Evolutionary conservation across 768 basidiomycete genomes (phyloP).

Genomic region (Rhodotorula toruloides): DNA sequence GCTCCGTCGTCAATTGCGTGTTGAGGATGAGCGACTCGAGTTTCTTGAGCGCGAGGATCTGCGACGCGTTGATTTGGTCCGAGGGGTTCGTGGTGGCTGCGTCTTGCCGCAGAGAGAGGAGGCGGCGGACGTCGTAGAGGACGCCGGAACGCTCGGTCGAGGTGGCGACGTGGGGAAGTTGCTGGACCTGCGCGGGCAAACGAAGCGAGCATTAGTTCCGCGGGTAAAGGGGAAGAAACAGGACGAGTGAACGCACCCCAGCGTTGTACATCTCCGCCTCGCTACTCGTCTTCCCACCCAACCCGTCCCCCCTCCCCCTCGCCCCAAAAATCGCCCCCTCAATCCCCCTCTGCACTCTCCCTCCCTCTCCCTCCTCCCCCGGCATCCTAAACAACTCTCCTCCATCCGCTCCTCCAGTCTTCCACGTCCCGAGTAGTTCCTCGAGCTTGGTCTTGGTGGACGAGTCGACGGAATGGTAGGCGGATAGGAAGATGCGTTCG

Average conservation of each 20-base stretch:
- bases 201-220: not conserved
- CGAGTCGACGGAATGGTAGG: slow-evolving; percentile 66
- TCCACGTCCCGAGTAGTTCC: slow-evolving; percentile 94
- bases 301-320: slow-evolving; percentile 6
- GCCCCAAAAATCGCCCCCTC: slow-evolving; percentile 55
- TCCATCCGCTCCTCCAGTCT: slow-evolving; percentile 71
- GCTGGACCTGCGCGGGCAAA: slow-evolving; percentile 20
- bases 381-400: slow-evolving; percentile 73
- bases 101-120: slow-evolving; percentile 30
- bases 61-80: slow-evolving; percentile 62
- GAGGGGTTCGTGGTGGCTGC: slow-evolving; percentile 56
- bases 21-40: slow-evolving; percentile 51
- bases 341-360: slow-evolving; percentile 68
- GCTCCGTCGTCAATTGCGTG: slow-evolving; percentile 53
- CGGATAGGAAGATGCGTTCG: slow-evolving; percentile 74
- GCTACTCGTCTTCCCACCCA: slow-evolving; percentile 48
- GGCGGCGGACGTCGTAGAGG: slow-evolving; percentile 34
- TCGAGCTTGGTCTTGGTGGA: slow-evolving; percentile 72
- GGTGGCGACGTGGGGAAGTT: slow-evolving; percentile 25
- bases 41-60: slow-evolving; percentile 72
- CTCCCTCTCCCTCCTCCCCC: slow-evolving; percentile 20
- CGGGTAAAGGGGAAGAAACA: not conserved
- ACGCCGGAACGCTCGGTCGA: slow-evolving; percentile 38
- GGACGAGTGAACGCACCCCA: slow-evolving; percentile 28
- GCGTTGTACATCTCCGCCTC: slow-evolving; percentile 58